Evolutionary conservation across 495 filamentous ascomycete genomes (phyloP), one percentile per base, ranked within the genome.

Genomic region (Aspergillus ostianus): DNA sequence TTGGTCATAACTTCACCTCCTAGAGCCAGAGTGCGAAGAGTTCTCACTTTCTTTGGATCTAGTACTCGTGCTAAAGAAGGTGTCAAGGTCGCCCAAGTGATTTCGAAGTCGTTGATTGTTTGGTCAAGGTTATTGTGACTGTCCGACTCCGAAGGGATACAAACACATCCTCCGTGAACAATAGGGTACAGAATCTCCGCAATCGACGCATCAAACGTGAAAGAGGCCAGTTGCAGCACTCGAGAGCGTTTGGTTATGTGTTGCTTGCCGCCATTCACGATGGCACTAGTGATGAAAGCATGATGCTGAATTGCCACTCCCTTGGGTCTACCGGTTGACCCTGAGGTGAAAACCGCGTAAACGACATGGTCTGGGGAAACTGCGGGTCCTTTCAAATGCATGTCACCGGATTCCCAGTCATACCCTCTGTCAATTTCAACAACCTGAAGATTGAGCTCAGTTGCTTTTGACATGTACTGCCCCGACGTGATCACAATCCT

Each of bases 111-210:
- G 12, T 44, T 67, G 18, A 80, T 71, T 30, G 59, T 57, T 2
- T 52, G 57, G 8, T 60, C 53, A 10, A 80, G 56, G 56, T 73
- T 60, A 59, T 75, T 71, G 3, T 67, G 30, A 52, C 74, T 8
- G 67, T 71, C 55, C 74, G 74, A 66, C 32, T 84, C 81, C 1
- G 76, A 77, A 0, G 82, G 82, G n/a, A 84, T 76, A 68, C 81
- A 85, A 8, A 85, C 65, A 32, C 76, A 80, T 15, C 73, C 82
- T 7, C 81, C 82, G 4, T 65, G 61, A 3, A 70, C 67, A 6
- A 85, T 60, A 0, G 81, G 79, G 51, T 72, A 76, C 4, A 81
- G 62, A 63, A 84, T 82, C 53, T 81, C 78, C 58, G 73, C 69
- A 49, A 81, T 75, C 50, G 71, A 72, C 6, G 77, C 78, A 56